Percentiles rank a stretch among this genome's conserved stretches.
phyloP scores from a whole-genome alignment of 345 rosid genomes.

The Eutrema japonicum region DNA sequence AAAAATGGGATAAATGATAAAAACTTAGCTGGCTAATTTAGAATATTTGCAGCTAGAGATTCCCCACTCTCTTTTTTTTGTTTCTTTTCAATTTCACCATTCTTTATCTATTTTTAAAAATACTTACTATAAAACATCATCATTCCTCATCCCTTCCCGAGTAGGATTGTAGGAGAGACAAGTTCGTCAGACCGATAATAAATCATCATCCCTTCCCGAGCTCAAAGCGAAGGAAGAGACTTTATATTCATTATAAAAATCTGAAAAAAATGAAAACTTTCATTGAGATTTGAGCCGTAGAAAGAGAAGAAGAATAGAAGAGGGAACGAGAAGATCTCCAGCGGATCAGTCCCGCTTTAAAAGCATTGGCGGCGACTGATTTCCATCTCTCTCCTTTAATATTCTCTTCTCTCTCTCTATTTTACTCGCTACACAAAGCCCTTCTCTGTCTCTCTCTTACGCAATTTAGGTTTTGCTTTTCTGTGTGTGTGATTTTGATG shows the following conservation, averaged over 20 bases:
- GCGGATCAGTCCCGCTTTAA: slow-evolving; percentile 60
- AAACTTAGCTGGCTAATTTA: slow-evolving; percentile 43
- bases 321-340: slow-evolving; percentile 42
- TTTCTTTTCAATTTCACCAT: background rate
- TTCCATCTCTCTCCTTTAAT: slow-evolving; percentile 42
- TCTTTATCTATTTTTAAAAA: background rate
- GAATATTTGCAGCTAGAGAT: slow-evolving; percentile 45
- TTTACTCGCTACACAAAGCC: slow-evolving; percentile 8
- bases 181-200: slow-evolving; percentile 47
- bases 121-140: background rate
- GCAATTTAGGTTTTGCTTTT: slow-evolving; percentile 33
- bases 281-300: slow-evolving; percentile 58
- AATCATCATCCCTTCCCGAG: slow-evolving; percentile 43
- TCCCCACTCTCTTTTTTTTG: slow-evolving; percentile 23
- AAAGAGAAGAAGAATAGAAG: slow-evolving; percentile 7
- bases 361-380: slow-evolving; percentile 80
- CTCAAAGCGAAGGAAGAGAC: slow-evolving; percentile 13
- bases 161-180: slow-evolving; percentile 46
- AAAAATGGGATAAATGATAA: slow-evolving; percentile 12
- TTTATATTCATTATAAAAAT: background rate
- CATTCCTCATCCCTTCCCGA: too few relatives aligned
- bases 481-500: slow-evolving; percentile 33
- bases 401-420: background rate
- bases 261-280: background rate
- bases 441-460: slow-evolving; percentile 29